These are phyloP conservation scores for Kwoniella sp. DNA, from an alignment of 768 basidiomycete species.

Conservation along the genomic window DNA sequence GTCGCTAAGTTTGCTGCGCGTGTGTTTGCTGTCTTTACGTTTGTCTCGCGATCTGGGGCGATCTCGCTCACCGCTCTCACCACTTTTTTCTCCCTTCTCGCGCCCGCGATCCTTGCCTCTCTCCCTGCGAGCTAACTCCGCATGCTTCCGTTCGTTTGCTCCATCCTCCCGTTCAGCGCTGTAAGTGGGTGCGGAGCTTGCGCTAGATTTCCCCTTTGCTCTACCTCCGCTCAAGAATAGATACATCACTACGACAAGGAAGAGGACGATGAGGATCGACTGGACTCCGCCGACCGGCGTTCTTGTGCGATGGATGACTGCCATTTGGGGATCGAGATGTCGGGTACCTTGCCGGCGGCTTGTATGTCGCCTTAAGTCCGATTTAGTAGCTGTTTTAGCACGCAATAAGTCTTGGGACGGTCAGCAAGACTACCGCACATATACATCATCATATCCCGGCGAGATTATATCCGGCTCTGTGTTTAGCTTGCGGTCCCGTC, in stretches of 20 bases:
- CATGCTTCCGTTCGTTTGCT: not conserved
- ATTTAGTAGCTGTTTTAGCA: too few species aligned
- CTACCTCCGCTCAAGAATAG: conserved; percentile 13
- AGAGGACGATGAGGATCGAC: conserved; percentile 15
- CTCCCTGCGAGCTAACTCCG: not conserved
- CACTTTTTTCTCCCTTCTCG: not conserved
- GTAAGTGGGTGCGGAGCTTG: not conserved
- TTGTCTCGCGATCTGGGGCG: not conserved
- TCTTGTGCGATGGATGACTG: not conserved
- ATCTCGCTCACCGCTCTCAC: not conserved
- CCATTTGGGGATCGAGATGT: too few species aligned
- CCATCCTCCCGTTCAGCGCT: not conserved
- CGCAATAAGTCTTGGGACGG: too few species aligned
- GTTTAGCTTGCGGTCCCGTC: too few species aligned
- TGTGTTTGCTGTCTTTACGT: not conserved
- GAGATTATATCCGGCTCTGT: too few species aligned
- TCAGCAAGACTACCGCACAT: too few species aligned
- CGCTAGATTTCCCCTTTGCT: not conserved
- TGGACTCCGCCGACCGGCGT: conserved; percentile 4
- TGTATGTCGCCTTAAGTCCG: too few species aligned
- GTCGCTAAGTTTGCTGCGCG: not conserved
- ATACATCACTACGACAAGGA: conserved; percentile 9
- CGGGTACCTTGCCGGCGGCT: too few species aligned
- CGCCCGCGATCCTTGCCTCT: not conserved
- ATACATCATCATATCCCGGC: too few species aligned